Evolutionary conservation across 306 rosid genomes (phyloP).

Genomic region (Ormosia semicastrata): DNA sequence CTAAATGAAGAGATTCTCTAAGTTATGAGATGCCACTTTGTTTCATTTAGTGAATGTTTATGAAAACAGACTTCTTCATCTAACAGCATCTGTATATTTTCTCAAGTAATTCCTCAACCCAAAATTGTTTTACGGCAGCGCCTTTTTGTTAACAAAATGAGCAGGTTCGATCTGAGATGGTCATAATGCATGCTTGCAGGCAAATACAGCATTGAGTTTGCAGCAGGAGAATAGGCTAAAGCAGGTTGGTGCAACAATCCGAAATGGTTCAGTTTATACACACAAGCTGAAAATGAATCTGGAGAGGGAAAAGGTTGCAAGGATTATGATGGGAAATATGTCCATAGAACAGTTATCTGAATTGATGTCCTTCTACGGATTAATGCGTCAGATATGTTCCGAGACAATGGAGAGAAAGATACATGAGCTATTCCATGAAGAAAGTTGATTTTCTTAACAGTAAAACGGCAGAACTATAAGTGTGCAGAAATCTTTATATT

Average conservation of each 20-base stretch:
- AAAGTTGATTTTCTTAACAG: background rate
- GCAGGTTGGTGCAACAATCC: constrained; percentile 38
- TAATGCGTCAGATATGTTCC: constrained; percentile 25
- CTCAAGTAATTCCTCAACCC: background rate
- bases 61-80: background rate
- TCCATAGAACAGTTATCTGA: constrained; percentile 34
- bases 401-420: constrained; percentile 23
- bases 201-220: constrained; percentile 25
- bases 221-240: constrained; percentile 41
- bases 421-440: constrained; percentile 18
- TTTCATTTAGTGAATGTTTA: background rate
- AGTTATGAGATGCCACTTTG: background rate
- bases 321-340: constrained; percentile 32
- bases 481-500: background rate
- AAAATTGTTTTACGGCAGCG: background rate
- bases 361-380: constrained; percentile 1
- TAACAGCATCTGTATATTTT: background rate
- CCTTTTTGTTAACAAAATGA: background rate
- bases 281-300: constrained; percentile 16
- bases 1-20: background rate
- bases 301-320: constrained; percentile 34
- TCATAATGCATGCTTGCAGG: constrained; percentile 11
- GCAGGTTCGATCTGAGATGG: background rate
- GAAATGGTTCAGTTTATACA: constrained; percentile 27
- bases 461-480: background rate